These are phyloP conservation scores for Fragaria vesca DNA, from an alignment of 306 rosid genomes.

Conservation along the genomic window DNA sequence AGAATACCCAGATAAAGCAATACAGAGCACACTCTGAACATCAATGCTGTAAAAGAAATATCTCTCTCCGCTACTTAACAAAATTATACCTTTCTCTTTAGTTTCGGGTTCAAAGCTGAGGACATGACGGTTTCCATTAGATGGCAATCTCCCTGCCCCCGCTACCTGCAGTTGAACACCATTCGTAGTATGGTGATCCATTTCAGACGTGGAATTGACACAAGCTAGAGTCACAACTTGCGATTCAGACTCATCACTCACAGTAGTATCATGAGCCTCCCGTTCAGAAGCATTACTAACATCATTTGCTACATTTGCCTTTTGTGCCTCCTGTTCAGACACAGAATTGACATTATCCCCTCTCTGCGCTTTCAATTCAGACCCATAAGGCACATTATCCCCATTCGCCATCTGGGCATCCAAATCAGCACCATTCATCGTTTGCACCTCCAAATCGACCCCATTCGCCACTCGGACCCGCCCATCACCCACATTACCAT, in stretches of 20 bases:
- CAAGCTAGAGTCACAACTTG: background rate
- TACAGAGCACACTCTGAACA: constrained; percentile 2
- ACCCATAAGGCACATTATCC: background rate
- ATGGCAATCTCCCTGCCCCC: background rate
- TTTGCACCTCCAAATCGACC: background rate
- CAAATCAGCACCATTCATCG: background rate
- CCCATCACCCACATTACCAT: background rate
- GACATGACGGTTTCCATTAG: background rate
- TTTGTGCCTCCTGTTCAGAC: background rate
- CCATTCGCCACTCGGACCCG: background rate
- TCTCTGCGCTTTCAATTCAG: background rate
- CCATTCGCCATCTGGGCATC: background rate
- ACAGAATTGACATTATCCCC: background rate
- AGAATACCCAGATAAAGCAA: background rate
- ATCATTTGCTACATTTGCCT: background rate
- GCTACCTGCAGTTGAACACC: background rate
- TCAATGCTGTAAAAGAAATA: background rate
- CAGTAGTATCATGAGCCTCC: background rate
- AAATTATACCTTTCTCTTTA: constrained; percentile 33
- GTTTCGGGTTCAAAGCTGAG: constrained; percentile 23
- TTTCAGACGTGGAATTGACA: background rate
- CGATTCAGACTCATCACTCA: background rate
- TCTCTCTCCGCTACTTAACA: background rate
- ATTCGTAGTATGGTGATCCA: background rate
- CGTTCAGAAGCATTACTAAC: background rate